phyloP scores from a whole-genome alignment of 1,139 yeast genomes.

The Scheffersomyces cryptocercus region DNA sequence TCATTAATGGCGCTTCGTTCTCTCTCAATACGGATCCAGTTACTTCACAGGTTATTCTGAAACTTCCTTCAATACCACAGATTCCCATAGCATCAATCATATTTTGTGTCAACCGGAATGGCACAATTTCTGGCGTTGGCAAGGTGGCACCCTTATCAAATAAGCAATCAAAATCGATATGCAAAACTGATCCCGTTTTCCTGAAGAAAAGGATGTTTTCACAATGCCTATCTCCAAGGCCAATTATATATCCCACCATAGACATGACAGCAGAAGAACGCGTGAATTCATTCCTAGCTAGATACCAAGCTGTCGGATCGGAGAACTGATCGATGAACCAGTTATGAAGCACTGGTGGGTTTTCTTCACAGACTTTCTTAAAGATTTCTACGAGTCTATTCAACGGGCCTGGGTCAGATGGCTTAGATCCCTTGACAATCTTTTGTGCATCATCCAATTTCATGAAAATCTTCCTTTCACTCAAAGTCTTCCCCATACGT shows the following conservation, averaged over 20 bases:
- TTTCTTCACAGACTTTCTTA: constrained; percentile 33
- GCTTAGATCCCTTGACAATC: constrained; percentile 25
- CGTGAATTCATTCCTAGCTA: constrained; percentile 70
- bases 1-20: constrained; percentile 88
- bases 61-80: constrained; percentile 87
- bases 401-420: constrained; percentile 17
- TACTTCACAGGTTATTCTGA: constrained; percentile 83
- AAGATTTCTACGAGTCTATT: constrained; percentile 29
- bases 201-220: constrained; percentile 82
- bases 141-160: constrained; percentile 80
- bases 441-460: constrained; percentile 45
- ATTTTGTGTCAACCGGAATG: constrained; percentile 86
- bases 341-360: constrained; percentile 76
- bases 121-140: constrained; percentile 88
- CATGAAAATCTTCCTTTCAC: constrained; percentile 35
- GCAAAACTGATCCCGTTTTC: constrained; percentile 76
- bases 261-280: constrained; percentile 96
- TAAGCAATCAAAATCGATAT: constrained; percentile 95
- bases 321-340: constrained; percentile 92
- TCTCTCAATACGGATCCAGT: constrained; percentile 71
- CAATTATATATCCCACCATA: constrained; percentile 87
- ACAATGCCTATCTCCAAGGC: constrained; percentile 94
- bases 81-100: constrained; percentile 92
- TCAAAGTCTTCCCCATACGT: constrained; percentile 33
- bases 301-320: constrained; percentile 87